Conservation (phyloP, 75 land plant genomes). For the Cryptomeria japonica region DNA sequence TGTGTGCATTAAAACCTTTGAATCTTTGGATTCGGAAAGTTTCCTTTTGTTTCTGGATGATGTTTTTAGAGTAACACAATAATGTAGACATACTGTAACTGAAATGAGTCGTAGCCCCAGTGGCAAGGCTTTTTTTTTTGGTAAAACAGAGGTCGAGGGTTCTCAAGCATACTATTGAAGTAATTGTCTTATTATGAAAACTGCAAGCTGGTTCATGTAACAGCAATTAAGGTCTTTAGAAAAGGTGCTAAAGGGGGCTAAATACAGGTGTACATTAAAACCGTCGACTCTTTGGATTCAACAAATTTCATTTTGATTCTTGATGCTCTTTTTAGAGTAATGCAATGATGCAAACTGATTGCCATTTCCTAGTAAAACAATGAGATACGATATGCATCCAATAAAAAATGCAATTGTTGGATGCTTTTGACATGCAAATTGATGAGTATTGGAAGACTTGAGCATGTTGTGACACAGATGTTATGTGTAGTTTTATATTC, state of each 20-base stretch:
- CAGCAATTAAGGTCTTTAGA: background rate
- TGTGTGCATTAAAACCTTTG: background rate
- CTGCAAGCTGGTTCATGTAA: background rate
- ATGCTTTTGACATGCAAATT: background rate
- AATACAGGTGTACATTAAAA: background rate
- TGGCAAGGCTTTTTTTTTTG: background rate
- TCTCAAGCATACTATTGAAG: background rate
- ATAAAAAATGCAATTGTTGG: background rate
- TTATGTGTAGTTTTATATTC: no score
- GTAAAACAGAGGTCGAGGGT: background rate
- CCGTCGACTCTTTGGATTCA: background rate
- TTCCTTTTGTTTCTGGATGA: no score
- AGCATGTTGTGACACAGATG: background rate
- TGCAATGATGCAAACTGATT: background rate
- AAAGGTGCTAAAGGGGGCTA: background rate
- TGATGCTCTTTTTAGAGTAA: background rate
- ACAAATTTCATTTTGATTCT: background rate
- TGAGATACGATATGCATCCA: background rate
- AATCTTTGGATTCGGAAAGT: background rate
- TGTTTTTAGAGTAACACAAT: no score
- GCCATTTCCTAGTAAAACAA: background rate
- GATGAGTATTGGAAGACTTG: background rate
- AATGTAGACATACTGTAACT: background rate
- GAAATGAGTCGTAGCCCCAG: background rate
- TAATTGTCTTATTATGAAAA: no score